A percentile compares a stretch with the other conserved stretches of the same genome.
Evolutionary conservation across 176 grass and related monocot species (phyloP).

Genomic region (Zea luxurians): DNA sequence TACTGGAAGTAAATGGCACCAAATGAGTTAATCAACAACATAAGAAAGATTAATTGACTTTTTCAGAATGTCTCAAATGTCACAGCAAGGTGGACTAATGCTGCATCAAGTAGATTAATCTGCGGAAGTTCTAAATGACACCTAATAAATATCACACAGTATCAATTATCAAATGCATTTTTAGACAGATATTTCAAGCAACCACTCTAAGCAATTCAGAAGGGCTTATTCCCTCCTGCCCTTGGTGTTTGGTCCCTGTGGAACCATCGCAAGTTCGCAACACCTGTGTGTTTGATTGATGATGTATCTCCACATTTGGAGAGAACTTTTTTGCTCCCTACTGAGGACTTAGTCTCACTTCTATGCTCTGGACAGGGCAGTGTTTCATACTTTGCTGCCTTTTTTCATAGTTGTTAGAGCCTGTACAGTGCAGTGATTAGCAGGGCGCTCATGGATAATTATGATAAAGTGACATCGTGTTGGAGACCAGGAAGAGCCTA

Average conservation of each 20-base stretch:
- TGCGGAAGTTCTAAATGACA: not conserved
- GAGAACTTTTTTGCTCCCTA: not conserved
- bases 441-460: not conserved
- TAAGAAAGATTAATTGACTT: not conserved
- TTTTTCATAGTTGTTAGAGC: not conserved
- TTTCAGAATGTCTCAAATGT: conserved; percentile 4
- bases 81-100: conserved; percentile 4
- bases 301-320: not conserved
- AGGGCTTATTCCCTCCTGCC: not conserved
- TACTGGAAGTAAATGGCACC: not conserved
- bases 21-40: not conserved
- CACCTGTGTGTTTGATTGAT: not conserved
- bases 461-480: not conserved
- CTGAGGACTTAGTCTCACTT: not conserved
- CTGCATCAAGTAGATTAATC: not conserved
- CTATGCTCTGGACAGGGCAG: not conserved
- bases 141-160: not conserved
- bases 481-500: not conserved
- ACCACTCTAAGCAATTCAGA: not conserved
- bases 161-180: not conserved
- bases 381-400: not conserved
- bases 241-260: not conserved
- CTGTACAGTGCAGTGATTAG: not conserved
- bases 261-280: not conserved
- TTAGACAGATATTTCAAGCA: conserved; percentile 1